A percentile compares a stretch with the other conserved stretches of the same genome.
Conservation (phyloP, 192 early-diverging fungal species). For the Diversispora epigaea region DNA sequence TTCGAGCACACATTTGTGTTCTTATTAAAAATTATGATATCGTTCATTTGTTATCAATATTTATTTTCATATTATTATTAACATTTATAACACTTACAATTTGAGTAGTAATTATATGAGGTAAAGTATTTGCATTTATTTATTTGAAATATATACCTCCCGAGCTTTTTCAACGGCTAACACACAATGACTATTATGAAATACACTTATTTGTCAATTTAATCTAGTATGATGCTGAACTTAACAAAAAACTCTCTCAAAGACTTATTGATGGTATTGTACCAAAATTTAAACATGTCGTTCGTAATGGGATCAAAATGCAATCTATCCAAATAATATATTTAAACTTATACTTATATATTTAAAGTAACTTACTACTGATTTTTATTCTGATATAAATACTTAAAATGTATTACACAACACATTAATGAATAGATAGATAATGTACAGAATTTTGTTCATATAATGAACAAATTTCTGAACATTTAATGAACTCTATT, state of each 20-base stretch:
- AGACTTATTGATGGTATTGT: slow-evolving; percentile 80
- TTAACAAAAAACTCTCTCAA: slow-evolving; percentile 70
- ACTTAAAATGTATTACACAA: too few relatives aligned
- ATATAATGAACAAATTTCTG: too few relatives aligned
- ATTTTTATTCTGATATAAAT: too few relatives aligned
- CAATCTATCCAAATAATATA: slow-evolving; percentile 66
- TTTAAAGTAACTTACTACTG: too few relatives aligned
- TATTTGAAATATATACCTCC: too few relatives aligned
- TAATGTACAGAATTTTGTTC: too few relatives aligned
- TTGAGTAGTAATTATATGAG: slow-evolving; percentile 96
- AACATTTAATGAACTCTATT: too few relatives aligned
- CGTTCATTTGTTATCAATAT: too few relatives aligned
- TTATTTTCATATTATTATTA: too few relatives aligned
- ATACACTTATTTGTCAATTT: neutral
- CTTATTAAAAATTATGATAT: slow-evolving; percentile 42
- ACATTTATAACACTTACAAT: slow-evolving; percentile 50
- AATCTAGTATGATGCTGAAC: slow-evolving; percentile 73
- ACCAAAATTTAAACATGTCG: slow-evolving; percentile 75
- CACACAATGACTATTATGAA: too few relatives aligned
- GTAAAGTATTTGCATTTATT: too few relatives aligned
- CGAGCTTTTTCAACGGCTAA: slow-evolving; percentile 85
- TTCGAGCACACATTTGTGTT: slow-evolving; percentile 98
- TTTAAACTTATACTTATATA: neutral
- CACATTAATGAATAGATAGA: too few relatives aligned
- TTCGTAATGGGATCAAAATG: slow-evolving; percentile 85